Base-by-base conservation (phyloP, 2,329 filamentous ascomycete genomes). In the Thyridium curvatum region DNA sequence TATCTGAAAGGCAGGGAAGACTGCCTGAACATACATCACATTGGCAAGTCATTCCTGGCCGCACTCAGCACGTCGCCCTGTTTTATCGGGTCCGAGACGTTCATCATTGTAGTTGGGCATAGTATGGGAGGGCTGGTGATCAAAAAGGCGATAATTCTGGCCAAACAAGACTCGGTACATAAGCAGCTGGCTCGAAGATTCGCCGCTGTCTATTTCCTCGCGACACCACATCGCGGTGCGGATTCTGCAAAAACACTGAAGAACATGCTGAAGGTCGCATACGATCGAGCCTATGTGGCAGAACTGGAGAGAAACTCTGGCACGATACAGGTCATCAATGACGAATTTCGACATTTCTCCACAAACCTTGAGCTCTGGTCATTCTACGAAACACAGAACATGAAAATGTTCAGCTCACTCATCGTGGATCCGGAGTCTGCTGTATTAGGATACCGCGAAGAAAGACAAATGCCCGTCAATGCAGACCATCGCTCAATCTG, bases 111-210 rank as follows among this genome's bases (percentile, higher is more conserved):
- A 13, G 53, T 71, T 12, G 64, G 52, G 3, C 68, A 72, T 43
- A 65, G 60, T 30, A 69, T 72, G 67, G 68, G 69, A 1, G 68
- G 67, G 10, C 51, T 55, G 38, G 57, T 66, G 14, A 51, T 52
- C 5, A 61, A 62, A 41, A 54, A 62, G 49, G 58, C 59, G 21
- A 63, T 58, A 41, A 52, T 65, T 18, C 44, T 61, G 8, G 56
- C 58, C 8, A 49, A 48, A 13, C 50, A 62, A 39, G 56, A 63
- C 33, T 44, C 51, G 9, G 42, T 41, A 8, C 58, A 52, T 15
- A 43, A 50, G 8, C 40, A 47, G 8, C 40, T 65, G 5, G 55
- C 56, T 5, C 39, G 39, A 9, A 47, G 56, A 3, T 46, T 65
- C 4, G 45, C 52, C 10, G 56, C 59, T 2, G 55, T 68, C 6